Conservation (phyloP, 106 monocot species). For the Agapanthus africanus region DNA sequence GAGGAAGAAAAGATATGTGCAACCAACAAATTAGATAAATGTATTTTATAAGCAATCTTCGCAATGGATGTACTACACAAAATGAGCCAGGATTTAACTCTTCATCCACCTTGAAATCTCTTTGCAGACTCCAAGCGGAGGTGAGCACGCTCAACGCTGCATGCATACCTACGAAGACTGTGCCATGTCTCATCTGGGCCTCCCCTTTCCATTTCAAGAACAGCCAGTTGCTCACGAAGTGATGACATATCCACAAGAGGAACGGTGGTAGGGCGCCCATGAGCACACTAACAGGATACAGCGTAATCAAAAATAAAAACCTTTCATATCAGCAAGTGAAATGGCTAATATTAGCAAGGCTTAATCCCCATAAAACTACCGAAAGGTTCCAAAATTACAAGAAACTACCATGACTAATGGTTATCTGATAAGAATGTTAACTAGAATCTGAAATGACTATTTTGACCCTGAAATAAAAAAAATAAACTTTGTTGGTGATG, state of each 20-base stretch:
- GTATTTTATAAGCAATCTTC: too few relatives aligned
- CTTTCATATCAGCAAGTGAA: neutral
- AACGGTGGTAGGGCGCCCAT: constrained; percentile 85
- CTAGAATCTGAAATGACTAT: too few relatives aligned
- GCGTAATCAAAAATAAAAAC: neutral
- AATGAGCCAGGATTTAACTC: too few relatives aligned
- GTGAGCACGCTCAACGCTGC: constrained; percentile 46
- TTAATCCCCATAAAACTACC: neutral
- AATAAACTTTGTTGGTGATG: too few relatives aligned
- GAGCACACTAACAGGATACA: constrained; percentile 61
- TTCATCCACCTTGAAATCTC: constrained; percentile 24
- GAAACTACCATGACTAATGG: neutral
- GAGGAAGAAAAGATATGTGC: too few relatives aligned
- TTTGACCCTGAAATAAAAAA: too few relatives aligned
- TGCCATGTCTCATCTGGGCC: constrained; percentile 38
- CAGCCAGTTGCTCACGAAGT: constrained; percentile 51
- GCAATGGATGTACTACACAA: too few relatives aligned
- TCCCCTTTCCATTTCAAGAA: constrained; percentile 26
- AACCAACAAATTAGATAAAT: too few relatives aligned
- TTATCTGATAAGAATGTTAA: neutral
- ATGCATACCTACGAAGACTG: constrained; percentile 37
- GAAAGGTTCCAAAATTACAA: neutral
- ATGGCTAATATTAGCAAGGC: neutral
- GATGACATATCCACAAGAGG: constrained; percentile 59
- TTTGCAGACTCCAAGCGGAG: constrained; percentile 47